Conservation (phyloP, 2,329 filamentous ascomycete genomes). For the Fusarium sp. region DNA sequence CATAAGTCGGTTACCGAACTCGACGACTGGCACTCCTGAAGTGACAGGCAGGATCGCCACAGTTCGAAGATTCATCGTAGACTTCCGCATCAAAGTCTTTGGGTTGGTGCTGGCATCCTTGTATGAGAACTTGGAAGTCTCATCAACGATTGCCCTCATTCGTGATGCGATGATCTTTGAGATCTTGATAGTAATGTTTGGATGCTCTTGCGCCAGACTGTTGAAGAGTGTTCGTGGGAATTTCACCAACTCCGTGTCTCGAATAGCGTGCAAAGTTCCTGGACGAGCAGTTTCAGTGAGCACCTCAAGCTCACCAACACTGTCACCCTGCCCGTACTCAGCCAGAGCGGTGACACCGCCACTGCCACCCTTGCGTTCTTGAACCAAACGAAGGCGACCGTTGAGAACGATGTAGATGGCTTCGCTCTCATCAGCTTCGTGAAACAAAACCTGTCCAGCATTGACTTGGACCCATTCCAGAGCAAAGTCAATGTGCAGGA, state of each 20-base stretch:
- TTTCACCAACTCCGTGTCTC: constrained; percentile 95
- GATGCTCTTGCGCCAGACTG: constrained; percentile 95
- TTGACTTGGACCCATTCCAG: constrained; percentile 98
- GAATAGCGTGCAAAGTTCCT: constrained; percentile 93
- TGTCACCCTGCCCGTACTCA: constrained; percentile 97
- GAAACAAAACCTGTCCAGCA: constrained; percentile 93
- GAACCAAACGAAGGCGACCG: constrained; percentile 85
- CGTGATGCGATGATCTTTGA: constrained; percentile 97
- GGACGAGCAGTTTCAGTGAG: constrained; percentile 94
- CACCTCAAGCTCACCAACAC: constrained; percentile 95
- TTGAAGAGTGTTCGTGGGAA: constrained; percentile 97
- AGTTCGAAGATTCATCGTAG: constrained; percentile 91
- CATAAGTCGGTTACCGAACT: constrained; percentile 91
- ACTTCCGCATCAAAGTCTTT: constrained; percentile 73
- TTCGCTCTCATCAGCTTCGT: constrained; percentile 94
- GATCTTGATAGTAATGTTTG: constrained; percentile 98
- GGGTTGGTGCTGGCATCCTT: constrained; percentile 73
- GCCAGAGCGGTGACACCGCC: constrained; percentile 88
- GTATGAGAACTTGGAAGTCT: constrained; percentile 75
- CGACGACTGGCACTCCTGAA: constrained; percentile 90
- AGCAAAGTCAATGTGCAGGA: constrained; percentile 97
- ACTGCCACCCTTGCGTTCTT: constrained; percentile 84
- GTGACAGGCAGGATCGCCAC: constrained; percentile 94
- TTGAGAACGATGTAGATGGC: constrained; percentile 99
- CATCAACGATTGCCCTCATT: constrained; percentile 90